phyloP scores from a whole-genome alignment of 2,329 filamentous ascomycete genomes.

The Aspergillus versicolor region DNA sequence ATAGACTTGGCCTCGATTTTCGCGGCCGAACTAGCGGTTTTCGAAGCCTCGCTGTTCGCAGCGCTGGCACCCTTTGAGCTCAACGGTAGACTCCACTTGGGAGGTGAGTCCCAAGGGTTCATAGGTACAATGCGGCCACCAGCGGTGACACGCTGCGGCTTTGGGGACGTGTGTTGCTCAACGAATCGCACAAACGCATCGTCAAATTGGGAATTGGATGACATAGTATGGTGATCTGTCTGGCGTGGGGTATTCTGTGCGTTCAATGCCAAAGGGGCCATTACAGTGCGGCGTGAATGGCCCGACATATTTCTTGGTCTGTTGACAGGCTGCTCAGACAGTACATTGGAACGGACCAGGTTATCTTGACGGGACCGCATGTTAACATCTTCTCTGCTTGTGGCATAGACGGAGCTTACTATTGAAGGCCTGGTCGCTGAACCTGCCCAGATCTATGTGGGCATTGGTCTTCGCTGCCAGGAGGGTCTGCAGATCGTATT shows the following conservation, averaged over 20 bases:
- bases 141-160: constrained; percentile 50
- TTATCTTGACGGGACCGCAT: constrained; percentile 20
- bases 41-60: constrained; percentile 1
- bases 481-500: constrained; percentile 39
- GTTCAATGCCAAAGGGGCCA: constrained; percentile 14
- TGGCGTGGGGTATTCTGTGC: constrained; percentile 28
- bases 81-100: constrained; percentile 34
- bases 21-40: not conserved
- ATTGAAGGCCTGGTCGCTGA: constrained; percentile 29
- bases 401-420: constrained; percentile 24
- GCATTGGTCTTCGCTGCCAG: constrained; percentile 33
- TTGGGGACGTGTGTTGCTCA: constrained; percentile 49
- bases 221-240: constrained; percentile 34
- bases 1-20: not conserved
- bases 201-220: constrained; percentile 34
- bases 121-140: constrained; percentile 51
- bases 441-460: constrained; percentile 25
- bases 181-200: constrained; percentile 48
- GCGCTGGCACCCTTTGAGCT: constrained; percentile 10
- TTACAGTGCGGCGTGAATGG: constrained; percentile 21
- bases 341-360: constrained; percentile 20
- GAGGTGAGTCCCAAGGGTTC: constrained; percentile 33
- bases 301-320: constrained; percentile 23
- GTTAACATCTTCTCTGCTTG: not conserved
- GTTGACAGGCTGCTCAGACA: constrained; percentile 29